A percentile compares a stretch with the other conserved stretches of the same genome.
These are phyloP conservation scores for Plasmodium ovale DNA, from an alignment of 169 alveolate species.

Conservation along the genomic window DNA sequence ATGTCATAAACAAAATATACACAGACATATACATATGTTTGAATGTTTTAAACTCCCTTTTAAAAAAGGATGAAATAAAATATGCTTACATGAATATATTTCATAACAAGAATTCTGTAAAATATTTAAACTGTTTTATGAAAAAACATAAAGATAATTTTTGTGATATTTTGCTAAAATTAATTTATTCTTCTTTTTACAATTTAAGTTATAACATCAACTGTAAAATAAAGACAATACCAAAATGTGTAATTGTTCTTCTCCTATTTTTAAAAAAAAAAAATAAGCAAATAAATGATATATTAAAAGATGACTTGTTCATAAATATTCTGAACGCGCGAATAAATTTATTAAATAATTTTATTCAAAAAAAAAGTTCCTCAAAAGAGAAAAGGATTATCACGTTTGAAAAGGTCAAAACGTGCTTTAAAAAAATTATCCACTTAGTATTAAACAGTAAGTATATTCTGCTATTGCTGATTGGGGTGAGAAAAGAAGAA, in stretches of 20 bases:
- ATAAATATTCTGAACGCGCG: constrained; percentile 25
- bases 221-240: constrained; percentile 29
- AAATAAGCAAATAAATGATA: constrained; percentile 17
- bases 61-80: constrained; percentile 49
- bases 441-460: not conserved
- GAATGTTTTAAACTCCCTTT: constrained; percentile 39
- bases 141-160: constrained; percentile 58
- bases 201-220: constrained; percentile 41
- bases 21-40: constrained; percentile 70
- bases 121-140: constrained; percentile 40
- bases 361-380: constrained; percentile 21
- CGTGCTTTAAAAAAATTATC: not conserved
- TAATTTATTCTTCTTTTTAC: constrained; percentile 44
- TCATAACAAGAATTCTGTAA: constrained; percentile 17
- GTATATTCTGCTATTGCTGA: constrained; percentile 29
- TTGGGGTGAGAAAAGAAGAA: not conserved
- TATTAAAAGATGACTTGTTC: constrained; percentile 45
- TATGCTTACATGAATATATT: constrained; percentile 39
- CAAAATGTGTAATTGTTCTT: constrained; percentile 39
- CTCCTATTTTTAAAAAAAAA: constrained; percentile 38
- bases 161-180: constrained; percentile 28
- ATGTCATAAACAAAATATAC: constrained; percentile 52
- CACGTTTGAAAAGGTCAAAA: not conserved
- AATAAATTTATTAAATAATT: constrained; percentile 34
- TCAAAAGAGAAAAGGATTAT: not conserved